Conservation (phyloP, 192 early-diverging fungal genomes). For the Geranomyces michiganensis region DNA sequence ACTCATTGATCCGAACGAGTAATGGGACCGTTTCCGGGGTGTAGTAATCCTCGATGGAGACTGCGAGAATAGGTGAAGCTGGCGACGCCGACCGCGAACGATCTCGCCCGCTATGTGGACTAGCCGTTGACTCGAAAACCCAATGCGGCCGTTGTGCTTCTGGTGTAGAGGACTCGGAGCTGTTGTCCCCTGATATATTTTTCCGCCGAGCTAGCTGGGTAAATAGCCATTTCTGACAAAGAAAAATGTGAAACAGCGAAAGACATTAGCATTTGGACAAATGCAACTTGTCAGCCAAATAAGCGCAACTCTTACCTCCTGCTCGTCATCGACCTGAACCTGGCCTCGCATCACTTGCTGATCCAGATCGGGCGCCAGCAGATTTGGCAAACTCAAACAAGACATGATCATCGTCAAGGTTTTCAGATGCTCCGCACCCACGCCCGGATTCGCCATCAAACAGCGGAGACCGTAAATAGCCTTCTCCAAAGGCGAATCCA, state of each 20-base stretch:
- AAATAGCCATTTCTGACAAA: constrained; percentile 54
- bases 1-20: constrained; percentile 43
- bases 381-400: constrained; percentile 50
- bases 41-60: constrained; percentile 25
- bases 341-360: constrained; percentile 52
- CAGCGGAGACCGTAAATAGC: constrained; percentile 48
- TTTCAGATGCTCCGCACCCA: constrained; percentile 42
- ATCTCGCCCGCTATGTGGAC: neutral
- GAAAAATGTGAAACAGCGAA: neutral
- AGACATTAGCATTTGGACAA: neutral
- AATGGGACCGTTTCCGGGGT: constrained; percentile 27
- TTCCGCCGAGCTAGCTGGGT: constrained; percentile 46
- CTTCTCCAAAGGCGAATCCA: constrained; percentile 61
- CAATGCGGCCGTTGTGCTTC: constrained; percentile 14
- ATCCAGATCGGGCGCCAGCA: constrained; percentile 58
- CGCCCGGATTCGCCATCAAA: constrained; percentile 43
- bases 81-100: constrained; percentile 16
- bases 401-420: constrained; percentile 52
- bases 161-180: constrained; percentile 16
- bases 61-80: neutral
- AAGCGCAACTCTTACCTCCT: constrained; percentile 39
- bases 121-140: constrained; percentile 13
- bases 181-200: constrained; percentile 14
- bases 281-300: neutral
- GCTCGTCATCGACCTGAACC: constrained; percentile 57